Percentiles rank a stretch among this genome's conserved stretches.
Evolutionary conservation across 139 green algal species (phyloP).

Genomic region (Monoraphidium neglectum): DNA sequence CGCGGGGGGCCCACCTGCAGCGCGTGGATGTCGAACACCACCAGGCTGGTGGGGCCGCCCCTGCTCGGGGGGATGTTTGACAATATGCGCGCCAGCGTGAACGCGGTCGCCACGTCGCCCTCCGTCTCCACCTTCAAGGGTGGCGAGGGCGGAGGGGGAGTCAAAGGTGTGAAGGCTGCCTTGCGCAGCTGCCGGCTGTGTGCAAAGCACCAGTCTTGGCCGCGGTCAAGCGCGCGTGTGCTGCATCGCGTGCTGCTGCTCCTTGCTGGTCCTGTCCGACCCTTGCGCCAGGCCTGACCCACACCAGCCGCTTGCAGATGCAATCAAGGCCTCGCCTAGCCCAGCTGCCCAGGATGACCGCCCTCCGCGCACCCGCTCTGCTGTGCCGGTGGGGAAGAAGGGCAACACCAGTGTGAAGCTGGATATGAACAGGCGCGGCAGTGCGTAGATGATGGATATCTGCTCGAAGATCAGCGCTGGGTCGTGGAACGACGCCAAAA

Average conservation of each 20-base stretch:
- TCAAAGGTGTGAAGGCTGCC: too few species aligned
- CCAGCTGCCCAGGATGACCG: background rate
- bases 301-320: too few species aligned
- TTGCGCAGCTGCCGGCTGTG: too few species aligned
- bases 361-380: slow-evolving; percentile 67
- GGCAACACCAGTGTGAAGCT: slow-evolving; percentile 98
- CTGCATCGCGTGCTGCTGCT: too few species aligned
- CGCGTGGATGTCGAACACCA: slow-evolving; percentile 99
- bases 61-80: slow-evolving; percentile 93
- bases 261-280: too few species aligned
- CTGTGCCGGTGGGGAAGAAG: slow-evolving; percentile 97
- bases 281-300: too few species aligned
- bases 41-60: slow-evolving; percentile 89
- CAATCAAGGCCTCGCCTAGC: too few species aligned
- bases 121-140: slow-evolving; percentile 78
- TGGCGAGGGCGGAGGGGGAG: background rate
- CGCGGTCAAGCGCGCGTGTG: too few species aligned
- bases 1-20: slow-evolving; percentile 65
- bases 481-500: slow-evolving; percentile 95
- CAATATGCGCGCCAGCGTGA: slow-evolving; percentile 95
- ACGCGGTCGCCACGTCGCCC: slow-evolving; percentile 93
- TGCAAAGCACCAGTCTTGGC: too few species aligned
- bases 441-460: slow-evolving; percentile 96
- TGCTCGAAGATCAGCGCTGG: slow-evolving; percentile 94
- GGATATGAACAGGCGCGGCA: slow-evolving; percentile 94